Evolutionary conservation across 2,329 filamentous ascomycete genomes (phyloP).

Genomic region (Neonectria sp.): DNA sequence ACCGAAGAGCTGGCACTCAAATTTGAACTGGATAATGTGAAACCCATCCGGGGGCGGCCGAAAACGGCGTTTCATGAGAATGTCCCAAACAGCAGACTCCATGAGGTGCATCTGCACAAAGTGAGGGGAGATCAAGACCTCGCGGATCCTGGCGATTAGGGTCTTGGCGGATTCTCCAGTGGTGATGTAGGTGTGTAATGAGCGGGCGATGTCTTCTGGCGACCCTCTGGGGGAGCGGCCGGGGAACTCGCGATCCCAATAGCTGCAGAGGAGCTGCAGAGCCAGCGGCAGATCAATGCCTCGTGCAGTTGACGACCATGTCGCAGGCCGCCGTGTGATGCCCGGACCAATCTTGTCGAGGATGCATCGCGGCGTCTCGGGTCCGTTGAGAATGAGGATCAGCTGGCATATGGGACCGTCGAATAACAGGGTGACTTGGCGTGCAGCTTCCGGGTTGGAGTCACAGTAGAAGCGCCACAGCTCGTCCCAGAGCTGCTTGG

Average conservation of each 20-base stretch:
- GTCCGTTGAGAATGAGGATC: conserved; percentile 55
- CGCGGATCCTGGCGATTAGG: conserved; percentile 50
- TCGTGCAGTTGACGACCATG: conserved; percentile 51
- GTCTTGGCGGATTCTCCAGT: conserved; percentile 48
- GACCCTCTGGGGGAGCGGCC: conserved; percentile 52
- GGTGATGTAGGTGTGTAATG: conserved; percentile 49
- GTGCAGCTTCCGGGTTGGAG: conserved; percentile 46
- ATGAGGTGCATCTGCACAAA: conserved; percentile 56
- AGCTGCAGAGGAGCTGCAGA: conserved; percentile 54
- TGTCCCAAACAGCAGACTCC: conserved; percentile 56
- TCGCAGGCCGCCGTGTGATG: conserved; percentile 49
- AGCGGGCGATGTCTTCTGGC: conserved; percentile 53
- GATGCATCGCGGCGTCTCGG: conserved; percentile 53
- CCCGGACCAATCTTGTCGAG: conserved; percentile 55
- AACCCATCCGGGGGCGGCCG: conserved; percentile 54
- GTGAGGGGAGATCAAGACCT: conserved; percentile 52
- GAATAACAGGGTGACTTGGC: conserved; percentile 53
- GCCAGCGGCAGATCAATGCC: conserved; percentile 54
- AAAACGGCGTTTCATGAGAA: conserved; percentile 50
- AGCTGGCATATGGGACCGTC: conserved; percentile 56
- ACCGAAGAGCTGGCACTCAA: conserved; percentile 52
- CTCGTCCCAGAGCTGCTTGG: conserved; percentile 54
- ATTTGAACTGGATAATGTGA: conserved; percentile 54
- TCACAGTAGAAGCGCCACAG: conserved; percentile 53
- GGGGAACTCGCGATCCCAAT: conserved; percentile 55